Conservation (phyloP, 345 rosid genomes). For the Camelina sativa region DNA sequence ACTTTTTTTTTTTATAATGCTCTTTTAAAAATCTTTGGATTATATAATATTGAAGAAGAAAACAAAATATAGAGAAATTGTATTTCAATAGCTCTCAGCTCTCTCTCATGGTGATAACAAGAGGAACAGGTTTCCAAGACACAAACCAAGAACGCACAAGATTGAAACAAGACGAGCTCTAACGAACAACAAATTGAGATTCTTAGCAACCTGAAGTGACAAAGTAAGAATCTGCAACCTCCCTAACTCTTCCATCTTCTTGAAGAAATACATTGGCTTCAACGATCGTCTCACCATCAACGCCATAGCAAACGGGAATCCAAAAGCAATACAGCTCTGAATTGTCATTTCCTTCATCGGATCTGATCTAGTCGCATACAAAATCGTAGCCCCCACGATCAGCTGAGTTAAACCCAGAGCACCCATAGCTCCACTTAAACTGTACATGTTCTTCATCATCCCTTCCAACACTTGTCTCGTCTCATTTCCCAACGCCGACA, state of each 20-base stretch:
- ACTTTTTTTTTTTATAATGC: not conserved
- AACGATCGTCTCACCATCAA: constrained; percentile 76
- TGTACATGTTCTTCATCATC: constrained; percentile 77
- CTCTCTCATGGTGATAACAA: constrained; percentile 47
- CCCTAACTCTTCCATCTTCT: constrained; percentile 87
- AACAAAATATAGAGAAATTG: not conserved
- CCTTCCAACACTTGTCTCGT: constrained; percentile 68
- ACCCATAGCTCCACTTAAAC: constrained; percentile 69
- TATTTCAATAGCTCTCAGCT: not conserved
- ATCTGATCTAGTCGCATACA: constrained; percentile 51
- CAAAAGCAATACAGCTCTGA: constrained; percentile 73
- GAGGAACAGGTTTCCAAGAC: constrained; percentile 52
- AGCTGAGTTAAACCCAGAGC: constrained; percentile 69
- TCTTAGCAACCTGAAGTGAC: constrained; percentile 76
- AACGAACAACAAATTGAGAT: constrained; percentile 63
- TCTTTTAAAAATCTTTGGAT: not conserved
- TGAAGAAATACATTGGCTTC: constrained; percentile 86
- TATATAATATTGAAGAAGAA: constrained; percentile 5
- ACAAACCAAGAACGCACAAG: constrained; percentile 58
- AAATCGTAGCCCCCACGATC: constrained; percentile 69
- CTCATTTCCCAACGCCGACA: constrained; percentile 77
- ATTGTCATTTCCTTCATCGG: constrained; percentile 61
- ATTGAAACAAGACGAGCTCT: constrained; percentile 62
- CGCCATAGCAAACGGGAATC: constrained; percentile 81
- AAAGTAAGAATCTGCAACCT: constrained; percentile 88